Conservation (phyloP, 1,284 basidiomycete species). For the Prillingera fragicola region DNA sequence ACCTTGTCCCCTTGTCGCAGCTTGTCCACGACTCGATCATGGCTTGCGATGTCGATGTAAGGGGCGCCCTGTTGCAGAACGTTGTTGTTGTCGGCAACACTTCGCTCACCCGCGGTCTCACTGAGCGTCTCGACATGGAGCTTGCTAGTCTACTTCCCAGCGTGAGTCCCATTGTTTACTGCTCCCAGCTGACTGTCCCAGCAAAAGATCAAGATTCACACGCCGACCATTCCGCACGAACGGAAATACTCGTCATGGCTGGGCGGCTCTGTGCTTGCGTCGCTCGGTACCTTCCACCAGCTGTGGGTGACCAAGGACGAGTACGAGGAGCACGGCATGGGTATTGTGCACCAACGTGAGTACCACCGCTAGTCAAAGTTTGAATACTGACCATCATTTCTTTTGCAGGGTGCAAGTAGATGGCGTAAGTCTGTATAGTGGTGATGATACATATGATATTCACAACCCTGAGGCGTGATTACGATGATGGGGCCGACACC, state of each 20-base stretch:
- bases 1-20: constrained; percentile 59
- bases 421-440: neutral
- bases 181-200: constrained; percentile 13
- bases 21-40: constrained; percentile 75
- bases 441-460: neutral
- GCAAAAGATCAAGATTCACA: constrained; percentile 70
- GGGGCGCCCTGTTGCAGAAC: constrained; percentile 82
- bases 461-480: too few relatives aligned
- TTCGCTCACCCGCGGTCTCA: constrained; percentile 76
- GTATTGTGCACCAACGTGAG: constrained; percentile 47
- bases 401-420: constrained; percentile 6
- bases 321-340: constrained; percentile 61
- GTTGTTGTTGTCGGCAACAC: constrained; percentile 92
- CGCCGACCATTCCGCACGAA: constrained; percentile 80
- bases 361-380: neutral
- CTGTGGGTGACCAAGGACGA: constrained; percentile 89
- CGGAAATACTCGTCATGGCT: constrained; percentile 86
- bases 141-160: constrained; percentile 70
- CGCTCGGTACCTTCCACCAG: constrained; percentile 93
- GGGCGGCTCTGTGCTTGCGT: constrained; percentile 85
- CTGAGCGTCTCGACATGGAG: constrained; percentile 77
- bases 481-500: too few relatives aligned
- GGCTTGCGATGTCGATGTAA: constrained; percentile 84
- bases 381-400: neutral
- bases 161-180: constrained; percentile 52